Evolutionary conservation across 2,329 filamentous ascomycete genomes (phyloP).

Genomic region (Xylariaceae sp.): DNA sequence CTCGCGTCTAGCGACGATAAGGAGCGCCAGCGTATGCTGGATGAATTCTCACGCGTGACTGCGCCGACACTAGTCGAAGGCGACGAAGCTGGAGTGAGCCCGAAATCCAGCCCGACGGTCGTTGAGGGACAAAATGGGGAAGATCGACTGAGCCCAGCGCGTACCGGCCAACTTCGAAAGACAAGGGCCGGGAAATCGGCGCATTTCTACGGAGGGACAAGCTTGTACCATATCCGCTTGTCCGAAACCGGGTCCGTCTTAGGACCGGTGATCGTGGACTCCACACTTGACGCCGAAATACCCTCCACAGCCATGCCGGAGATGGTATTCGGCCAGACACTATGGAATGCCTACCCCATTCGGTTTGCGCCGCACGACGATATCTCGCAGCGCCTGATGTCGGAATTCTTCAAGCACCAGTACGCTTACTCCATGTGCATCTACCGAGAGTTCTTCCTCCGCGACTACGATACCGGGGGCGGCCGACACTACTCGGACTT

Average conservation of each 20-base stretch:
- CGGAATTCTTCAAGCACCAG: conserved; percentile 42
- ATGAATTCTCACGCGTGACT: conserved; percentile 28
- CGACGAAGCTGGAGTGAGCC: conserved; percentile 15
- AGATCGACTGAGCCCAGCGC: conserved; percentile 28
- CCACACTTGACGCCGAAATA: conserved; percentile 12
- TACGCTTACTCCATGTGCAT: conserved; percentile 47
- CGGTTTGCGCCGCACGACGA: conserved; percentile 41
- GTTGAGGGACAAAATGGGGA: conserved; percentile 14
- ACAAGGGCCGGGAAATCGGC: conserved; percentile 35
- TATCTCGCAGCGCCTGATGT: conserved; percentile 41
- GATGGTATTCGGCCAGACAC: conserved; percentile 8
- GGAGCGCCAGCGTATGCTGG: conserved; percentile 39
- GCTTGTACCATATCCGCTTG: conserved; percentile 39
- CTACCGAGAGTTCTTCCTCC: conserved; percentile 46
- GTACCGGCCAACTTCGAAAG: conserved; percentile 36
- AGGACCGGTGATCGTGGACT: conserved; percentile 3
- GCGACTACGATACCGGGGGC: conserved; percentile 42
- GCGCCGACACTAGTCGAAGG: conserved; percentile 18
- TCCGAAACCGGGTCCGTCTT: conserved; percentile 19
- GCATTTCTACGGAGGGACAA: conserved; percentile 46
- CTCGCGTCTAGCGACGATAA: conserved; percentile 37
- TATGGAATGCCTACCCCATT: conserved; percentile 22
- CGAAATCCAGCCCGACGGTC: conserved; percentile 9
- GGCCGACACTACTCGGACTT: conserved; percentile 47
- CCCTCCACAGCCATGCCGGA: conserved; percentile 6